phyloP scores from a whole-genome alignment of 2,329 filamentous ascomycete genomes.

The Clarireedia sp. region DNA sequence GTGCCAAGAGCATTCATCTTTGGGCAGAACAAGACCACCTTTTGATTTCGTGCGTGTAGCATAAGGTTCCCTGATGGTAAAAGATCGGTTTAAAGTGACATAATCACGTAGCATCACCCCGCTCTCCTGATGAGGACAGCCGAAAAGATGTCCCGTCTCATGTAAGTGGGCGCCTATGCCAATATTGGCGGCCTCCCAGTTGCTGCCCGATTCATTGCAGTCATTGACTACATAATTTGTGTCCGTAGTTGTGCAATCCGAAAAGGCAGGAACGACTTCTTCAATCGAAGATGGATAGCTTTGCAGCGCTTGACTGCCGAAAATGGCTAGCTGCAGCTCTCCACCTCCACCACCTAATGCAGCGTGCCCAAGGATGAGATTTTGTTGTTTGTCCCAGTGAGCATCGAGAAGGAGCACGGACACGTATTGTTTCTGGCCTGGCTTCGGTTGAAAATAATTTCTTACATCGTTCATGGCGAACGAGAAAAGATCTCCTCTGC shows the following conservation, averaged over 20 bases:
- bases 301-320: conserved; percentile 85
- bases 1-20: conserved; percentile 89
- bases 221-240: conserved; percentile 75
- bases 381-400: conserved; percentile 70
- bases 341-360: conserved; percentile 71
- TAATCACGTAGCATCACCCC: conserved; percentile 94
- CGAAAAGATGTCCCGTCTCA: conserved; percentile 83
- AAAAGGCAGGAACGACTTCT: conserved; percentile 82
- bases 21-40: conserved; percentile 63
- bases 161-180: conserved; percentile 90
- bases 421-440: conserved; percentile 80
- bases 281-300: conserved; percentile 86
- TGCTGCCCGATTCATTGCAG: conserved; percentile 78
- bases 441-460: conserved; percentile 63
- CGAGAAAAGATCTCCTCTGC: conserved; percentile 65
- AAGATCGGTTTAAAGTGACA: conserved; percentile 73
- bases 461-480: conserved; percentile 73
- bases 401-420: conserved; percentile 80
- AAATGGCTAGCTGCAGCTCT: conserved; percentile 77
- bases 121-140: conserved; percentile 79
- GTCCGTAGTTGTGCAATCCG: conserved; percentile 84
- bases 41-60: conserved; percentile 80
- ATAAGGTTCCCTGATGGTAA: conserved; percentile 72
- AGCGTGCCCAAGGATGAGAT: conserved; percentile 71
- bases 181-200: conserved; percentile 91